phyloP scores from a whole-genome alignment of 306 rosid species.

The Trifolium dubium region DNA sequence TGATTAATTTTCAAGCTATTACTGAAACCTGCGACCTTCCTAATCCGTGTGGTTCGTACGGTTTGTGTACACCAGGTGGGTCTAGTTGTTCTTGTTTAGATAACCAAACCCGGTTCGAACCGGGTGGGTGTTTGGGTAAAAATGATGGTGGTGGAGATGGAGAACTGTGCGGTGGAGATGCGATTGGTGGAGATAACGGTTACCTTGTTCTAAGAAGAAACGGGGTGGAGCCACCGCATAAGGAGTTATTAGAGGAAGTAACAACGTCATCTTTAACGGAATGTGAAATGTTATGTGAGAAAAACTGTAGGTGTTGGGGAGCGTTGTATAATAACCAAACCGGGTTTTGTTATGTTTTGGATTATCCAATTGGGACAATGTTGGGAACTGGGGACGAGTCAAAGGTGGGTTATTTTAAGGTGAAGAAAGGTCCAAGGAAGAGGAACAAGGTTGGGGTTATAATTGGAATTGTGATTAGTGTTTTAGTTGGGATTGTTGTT shows the following conservation, averaged over 20 bases:
- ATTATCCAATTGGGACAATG: slow-evolving; percentile 65
- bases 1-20: slow-evolving; percentile 59
- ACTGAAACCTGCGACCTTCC: slow-evolving; percentile 70
- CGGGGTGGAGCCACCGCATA: slow-evolving; percentile 72
- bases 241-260: slow-evolving; percentile 51
- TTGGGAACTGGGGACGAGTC: slow-evolving; percentile 58
- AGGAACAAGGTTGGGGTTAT: slow-evolving; percentile 45
- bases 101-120: slow-evolving; percentile 51
- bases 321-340: slow-evolving; percentile 60
- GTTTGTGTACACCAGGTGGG: slow-evolving; percentile 68
- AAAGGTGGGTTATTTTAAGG: slow-evolving; percentile 81
- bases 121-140: slow-evolving; percentile 44
- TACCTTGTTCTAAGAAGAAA: slow-evolving; percentile 55
- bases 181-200: slow-evolving; percentile 31
- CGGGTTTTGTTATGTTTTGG: slow-evolving; percentile 73
- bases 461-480: slow-evolving; percentile 35
- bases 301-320: slow-evolving; percentile 86
- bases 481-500: slow-evolving; percentile 33
- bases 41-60: slow-evolving; percentile 78
- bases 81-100: slow-evolving; percentile 74
- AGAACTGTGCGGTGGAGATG: slow-evolving; percentile 54
- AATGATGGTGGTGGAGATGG: slow-evolving; percentile 43
- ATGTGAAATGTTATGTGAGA: slow-evolving; percentile 66
- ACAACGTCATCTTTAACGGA: slow-evolving; percentile 56
- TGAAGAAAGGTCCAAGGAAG: slow-evolving; percentile 46